Evolutionary conservation across 805 yeast species (phyloP), one percentile per base, ranked within the genome.

Genomic region (Scheffersomyces coipomensis): DNA sequence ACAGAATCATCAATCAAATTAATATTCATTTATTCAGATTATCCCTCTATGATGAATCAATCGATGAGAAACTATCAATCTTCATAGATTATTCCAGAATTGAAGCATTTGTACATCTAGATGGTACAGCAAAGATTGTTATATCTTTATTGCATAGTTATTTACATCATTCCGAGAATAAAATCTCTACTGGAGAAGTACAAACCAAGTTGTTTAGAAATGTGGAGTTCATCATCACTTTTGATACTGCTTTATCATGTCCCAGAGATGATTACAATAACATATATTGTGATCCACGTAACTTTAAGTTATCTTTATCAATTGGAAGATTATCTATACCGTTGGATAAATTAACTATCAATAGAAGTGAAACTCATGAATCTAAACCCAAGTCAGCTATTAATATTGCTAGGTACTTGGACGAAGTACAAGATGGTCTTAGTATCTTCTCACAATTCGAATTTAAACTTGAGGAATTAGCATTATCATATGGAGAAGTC

Each of bases 381-480:
- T 27, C 33, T 4, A 18, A n/a, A n/a, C 15, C 31, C 6, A 8
- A 21, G 27, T 18, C 18, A 22, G 2, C 10, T 30, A 21, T 12
- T 2, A 13, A 21, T 13, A 27, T 12, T 16, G 30, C 21, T 10
- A 21, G 16, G 10, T 29, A 33, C 8, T 12, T 29, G 15, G 29
- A 29, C 5, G 30, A 27, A 9, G 11, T 37, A 4, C 21, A 17
- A 5, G 31, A 30, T 24, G 17, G 23, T 5, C 6, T 37, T 11
- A 13, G 25, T 22, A 23, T 45, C 6, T 36, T 34, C 22, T 37
- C 35, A 3, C 13, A 46, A 34, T 35, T 48, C 18, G 48, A 52
- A 18, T 27, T 59, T 18, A 44, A 48, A 4, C 29, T 63, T 10
- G 68, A 62, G 35, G 64, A 64, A 25, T 47, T 58, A 27, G 42